Percentiles rank a stretch among this genome's conserved stretches.
Conservation (phyloP, 2,329 filamentous ascomycete species). For the Penicillium sp. region DNA sequence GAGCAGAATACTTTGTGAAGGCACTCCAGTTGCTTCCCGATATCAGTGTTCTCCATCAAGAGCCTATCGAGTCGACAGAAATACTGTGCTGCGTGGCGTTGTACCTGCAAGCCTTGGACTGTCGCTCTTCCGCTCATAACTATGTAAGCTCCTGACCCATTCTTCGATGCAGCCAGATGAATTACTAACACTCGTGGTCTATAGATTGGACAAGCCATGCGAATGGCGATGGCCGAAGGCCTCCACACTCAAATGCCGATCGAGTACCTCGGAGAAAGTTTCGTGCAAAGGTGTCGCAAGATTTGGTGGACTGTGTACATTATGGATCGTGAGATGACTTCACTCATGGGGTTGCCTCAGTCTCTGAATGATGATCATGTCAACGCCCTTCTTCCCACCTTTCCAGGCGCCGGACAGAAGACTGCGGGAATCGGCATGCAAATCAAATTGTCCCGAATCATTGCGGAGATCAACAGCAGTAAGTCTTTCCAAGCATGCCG, state of each 20-base stretch:
- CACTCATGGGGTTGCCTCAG: slow-evolving; percentile 60
- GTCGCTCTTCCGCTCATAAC: slow-evolving; percentile 56
- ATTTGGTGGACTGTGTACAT: slow-evolving; percentile 65
- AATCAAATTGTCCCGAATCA: slow-evolving; percentile 54
- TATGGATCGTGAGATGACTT: slow-evolving; percentile 61
- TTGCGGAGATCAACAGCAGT: slow-evolving; percentile 55
- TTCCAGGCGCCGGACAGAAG: slow-evolving; percentile 47
- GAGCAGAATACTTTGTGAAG: slow-evolving; percentile 55
- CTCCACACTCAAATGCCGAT: slow-evolving; percentile 61
- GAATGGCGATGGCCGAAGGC: slow-evolving; percentile 58
- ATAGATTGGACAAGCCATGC: slow-evolving; percentile 62
- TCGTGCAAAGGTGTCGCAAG: slow-evolving; percentile 57
- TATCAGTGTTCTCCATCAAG: slow-evolving; percentile 46
- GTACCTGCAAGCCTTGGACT: slow-evolving; percentile 60
- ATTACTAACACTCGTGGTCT: slow-evolving; percentile 52
- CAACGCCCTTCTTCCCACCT: slow-evolving; percentile 54
- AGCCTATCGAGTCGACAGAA: slow-evolving; percentile 57
- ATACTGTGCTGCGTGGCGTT: slow-evolving; percentile 56
- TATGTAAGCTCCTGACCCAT: slow-evolving; percentile 52
- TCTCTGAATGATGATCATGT: slow-evolving; percentile 61
- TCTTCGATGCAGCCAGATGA: slow-evolving; percentile 48
- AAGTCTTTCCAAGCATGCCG: slow-evolving; percentile 23
- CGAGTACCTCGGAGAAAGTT: slow-evolving; percentile 51
- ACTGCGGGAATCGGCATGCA: slow-evolving; percentile 53
- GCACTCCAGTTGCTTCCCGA: slow-evolving; percentile 55